Base-by-base conservation (phyloP, 2,329 filamentous ascomycete genomes). In the Fusarium sp. region DNA sequence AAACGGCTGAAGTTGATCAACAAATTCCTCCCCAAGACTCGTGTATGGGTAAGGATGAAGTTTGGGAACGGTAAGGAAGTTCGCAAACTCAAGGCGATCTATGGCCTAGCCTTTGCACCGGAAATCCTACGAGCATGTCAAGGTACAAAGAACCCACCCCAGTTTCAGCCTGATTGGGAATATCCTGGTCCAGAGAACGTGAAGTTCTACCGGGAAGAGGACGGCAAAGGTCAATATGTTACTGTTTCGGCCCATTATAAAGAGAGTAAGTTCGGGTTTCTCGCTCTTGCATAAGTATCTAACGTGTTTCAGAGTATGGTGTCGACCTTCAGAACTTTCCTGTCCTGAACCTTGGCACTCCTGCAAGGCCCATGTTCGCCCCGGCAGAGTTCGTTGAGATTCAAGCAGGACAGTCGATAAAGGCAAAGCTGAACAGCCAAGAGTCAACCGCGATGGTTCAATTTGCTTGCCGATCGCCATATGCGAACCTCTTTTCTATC, bases 371-470 rank as follows among this genome's bases (percentile, higher is more conserved):
- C 0, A 82, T 82, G 1, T 93, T 91, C 69, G 78, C 92, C 37
- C 91, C 92, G 0, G 85, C 87, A 0, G 90, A 94, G 75, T 80
- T 89, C 7, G 89, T 91, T 65, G 77, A 80, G 6, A 84, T 96
- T 4, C 74, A 88, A 10, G 83, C 86, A 2, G 91, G 91, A 0
- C 92, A 96, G 73, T 77, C 85, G 0, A 83, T 89, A 22, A 87
- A 85, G 39, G 79, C 84, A 6, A 88, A 89, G 71, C 81, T 94
- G 17, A 83, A 76, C 1, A 80, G 84, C 0, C 77, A 82, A 0
- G 90, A 95, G 73, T 92, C 90, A 0, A 82, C 84, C 0, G 73
- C 80, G 1, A 94, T 96, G 92, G 88, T 95, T 45, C 79, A 79
- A 1, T 92, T 93, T 74, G 90, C 93, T 2, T 92, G 90, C 56